Evolutionary conservation across 352 stramenopile species (phyloP).

Genomic region (Thalassiosira livingstoniorum): DNA sequence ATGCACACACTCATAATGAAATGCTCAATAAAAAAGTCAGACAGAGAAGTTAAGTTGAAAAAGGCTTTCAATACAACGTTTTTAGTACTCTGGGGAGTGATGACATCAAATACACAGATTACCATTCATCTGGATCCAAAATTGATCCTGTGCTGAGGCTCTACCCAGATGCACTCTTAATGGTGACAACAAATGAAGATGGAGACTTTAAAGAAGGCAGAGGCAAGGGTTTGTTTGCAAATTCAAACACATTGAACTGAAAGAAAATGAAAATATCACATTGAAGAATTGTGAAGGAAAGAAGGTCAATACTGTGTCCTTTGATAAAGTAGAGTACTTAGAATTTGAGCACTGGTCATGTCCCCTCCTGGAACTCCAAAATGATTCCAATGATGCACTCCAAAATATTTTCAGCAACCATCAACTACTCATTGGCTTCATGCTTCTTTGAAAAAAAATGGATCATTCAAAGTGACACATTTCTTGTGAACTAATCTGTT

Average conservation of each 20-base stretch:
- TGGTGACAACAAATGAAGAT: too few species aligned
- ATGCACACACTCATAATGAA: constrained; percentile 46
- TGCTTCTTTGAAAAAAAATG: too few species aligned
- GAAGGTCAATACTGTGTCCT: constrained; percentile 45
- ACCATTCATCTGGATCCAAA: constrained; percentile 35
- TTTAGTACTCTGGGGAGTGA: neutral
- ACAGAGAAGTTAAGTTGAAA: neutral
- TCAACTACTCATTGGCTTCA: too few species aligned
- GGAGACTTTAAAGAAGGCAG: too few species aligned
- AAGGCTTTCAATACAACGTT: neutral
- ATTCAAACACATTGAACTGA: neutral
- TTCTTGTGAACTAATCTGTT: too few species aligned
- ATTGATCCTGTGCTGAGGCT: constrained; percentile 41
- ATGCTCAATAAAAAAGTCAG: constrained; percentile 15
- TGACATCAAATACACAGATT: constrained; percentile 23
- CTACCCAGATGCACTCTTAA: constrained; percentile 20
- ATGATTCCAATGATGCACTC: too few species aligned
- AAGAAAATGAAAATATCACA: neutral
- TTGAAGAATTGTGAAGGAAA: constrained; percentile 18
- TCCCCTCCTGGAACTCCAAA: neutral
- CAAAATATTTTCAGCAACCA: too few species aligned
- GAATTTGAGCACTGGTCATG: constrained; percentile 5
- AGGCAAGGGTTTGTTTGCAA: too few species aligned
- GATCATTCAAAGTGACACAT: too few species aligned
- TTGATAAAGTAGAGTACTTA: constrained; percentile 48